These are phyloP conservation scores for Penicillium soppii DNA, from an alignment of 495 filamentous ascomycete genomes.

Conservation along the genomic window DNA sequence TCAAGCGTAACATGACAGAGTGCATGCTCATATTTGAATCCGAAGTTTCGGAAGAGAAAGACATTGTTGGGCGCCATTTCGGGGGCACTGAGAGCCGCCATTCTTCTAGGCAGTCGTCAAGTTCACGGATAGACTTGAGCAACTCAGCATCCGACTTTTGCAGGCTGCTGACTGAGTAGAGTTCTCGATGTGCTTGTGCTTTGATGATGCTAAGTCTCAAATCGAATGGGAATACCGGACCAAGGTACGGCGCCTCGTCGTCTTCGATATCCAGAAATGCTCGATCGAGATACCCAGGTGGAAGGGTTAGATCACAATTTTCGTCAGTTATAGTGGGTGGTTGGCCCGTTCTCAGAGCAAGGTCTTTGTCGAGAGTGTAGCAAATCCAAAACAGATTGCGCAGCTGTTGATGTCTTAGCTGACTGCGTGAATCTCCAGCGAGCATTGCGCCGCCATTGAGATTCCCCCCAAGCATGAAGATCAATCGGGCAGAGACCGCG, in stretches of 20 bases:
- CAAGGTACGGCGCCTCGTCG: constrained; percentile 15
- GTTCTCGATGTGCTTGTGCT: constrained; percentile 43
- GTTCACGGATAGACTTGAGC: constrained; percentile 49
- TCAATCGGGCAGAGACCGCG: constrained; percentile 41
- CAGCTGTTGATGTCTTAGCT: constrained; percentile 31
- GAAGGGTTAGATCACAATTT: constrained; percentile 53
- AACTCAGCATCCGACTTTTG: constrained; percentile 54
- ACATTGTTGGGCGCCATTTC: constrained; percentile 43
- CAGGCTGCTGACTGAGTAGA: constrained; percentile 47
- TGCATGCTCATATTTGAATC: constrained; percentile 42
- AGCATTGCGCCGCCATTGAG: constrained; percentile 1
- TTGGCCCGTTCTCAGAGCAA: constrained; percentile 50
- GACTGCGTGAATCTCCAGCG: not conserved
- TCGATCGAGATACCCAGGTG: constrained; percentile 40
- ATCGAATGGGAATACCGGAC: constrained; percentile 48
- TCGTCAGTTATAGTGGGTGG: constrained; percentile 52
- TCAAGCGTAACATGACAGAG: constrained; percentile 45
- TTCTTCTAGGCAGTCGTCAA: constrained; percentile 51
- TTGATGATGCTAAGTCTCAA: constrained; percentile 51
- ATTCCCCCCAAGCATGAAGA: constrained; percentile 51
- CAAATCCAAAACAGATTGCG: constrained; percentile 55
- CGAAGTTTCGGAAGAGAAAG: constrained; percentile 34
- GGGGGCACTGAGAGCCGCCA: constrained; percentile 49
- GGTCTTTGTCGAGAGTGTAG: constrained; percentile 52
- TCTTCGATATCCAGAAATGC: constrained; percentile 30